Percentiles rank a stretch among this genome's conserved stretches.
These are phyloP conservation scores for Eutypa lata DNA, from an alignment of 2,329 filamentous ascomycete species.

Conservation along the genomic window DNA sequence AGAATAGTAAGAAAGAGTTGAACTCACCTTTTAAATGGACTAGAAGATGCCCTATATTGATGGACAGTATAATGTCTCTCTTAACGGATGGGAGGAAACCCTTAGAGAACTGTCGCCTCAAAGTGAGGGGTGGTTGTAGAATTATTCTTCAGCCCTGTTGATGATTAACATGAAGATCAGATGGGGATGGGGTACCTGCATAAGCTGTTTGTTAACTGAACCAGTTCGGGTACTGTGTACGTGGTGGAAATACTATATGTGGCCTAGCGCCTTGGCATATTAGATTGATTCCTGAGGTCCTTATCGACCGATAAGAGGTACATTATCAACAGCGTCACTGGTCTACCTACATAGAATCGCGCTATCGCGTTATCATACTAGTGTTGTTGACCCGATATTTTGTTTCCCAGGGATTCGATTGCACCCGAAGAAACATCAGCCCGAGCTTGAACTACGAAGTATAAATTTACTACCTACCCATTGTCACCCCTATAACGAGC, in stretches of 20 bases:
- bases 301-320: not conserved
- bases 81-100: not conserved
- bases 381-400: not conserved
- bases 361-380: not conserved
- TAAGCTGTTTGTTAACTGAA: too few species aligned
- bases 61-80: not conserved
- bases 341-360: too few species aligned
- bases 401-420: not conserved
- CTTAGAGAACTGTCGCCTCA: too few species aligned
- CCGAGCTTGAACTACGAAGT: not conserved
- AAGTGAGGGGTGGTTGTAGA: too few species aligned
- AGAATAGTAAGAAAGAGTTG: not conserved
- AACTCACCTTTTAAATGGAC: not conserved
- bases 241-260: too few species aligned
- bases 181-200: too few species aligned
- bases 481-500: not conserved
- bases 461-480: not conserved
- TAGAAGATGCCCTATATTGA: not conserved
- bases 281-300: not conserved
- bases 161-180: too few species aligned
- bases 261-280: too few species aligned
- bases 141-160: too few species aligned
- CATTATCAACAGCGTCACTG: not conserved
- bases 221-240: too few species aligned
- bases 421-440: not conserved